Evolutionary conservation across 176 grass and related monocot genomes (phyloP).

Genomic region (Echinochloa phyllopogon): DNA sequence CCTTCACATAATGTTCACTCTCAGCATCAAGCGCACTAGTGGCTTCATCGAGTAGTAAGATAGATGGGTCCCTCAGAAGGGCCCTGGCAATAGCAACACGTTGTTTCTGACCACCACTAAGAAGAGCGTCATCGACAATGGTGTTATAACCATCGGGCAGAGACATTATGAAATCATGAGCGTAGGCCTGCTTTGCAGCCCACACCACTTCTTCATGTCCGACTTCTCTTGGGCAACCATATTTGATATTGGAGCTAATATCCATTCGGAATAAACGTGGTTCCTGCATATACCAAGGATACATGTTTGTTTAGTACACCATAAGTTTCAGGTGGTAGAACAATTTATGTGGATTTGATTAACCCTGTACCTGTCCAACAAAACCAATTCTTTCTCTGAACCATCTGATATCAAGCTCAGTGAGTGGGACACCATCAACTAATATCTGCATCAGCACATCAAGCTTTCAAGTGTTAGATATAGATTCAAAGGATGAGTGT

Average conservation of each 20-base stretch:
- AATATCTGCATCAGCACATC: conserved; percentile 60
- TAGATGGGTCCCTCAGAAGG: conserved; percentile 81
- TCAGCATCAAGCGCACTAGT: conserved; percentile 95
- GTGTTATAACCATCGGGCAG: conserved; percentile 85
- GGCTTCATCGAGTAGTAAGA: conserved; percentile 97
- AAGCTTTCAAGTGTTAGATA: conserved; percentile 19
- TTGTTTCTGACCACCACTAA: conserved; percentile 99
- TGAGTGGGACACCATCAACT: conserved; percentile 76
- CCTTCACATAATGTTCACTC: conserved; percentile 96
- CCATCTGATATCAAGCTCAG: conserved; percentile 86
- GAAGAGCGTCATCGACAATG: conserved; percentile 77
- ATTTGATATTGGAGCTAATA: conserved; percentile 88
- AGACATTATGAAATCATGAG: conserved; percentile 82
- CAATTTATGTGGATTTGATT: conserved; percentile 33
- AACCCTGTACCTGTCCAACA: conserved; percentile 80
- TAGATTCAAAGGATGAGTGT: not conserved
- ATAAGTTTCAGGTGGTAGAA: not conserved
- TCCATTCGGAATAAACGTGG: conserved; percentile 89
- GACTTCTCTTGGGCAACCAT: conserved; percentile 87
- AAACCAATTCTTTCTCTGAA: conserved; percentile 93
- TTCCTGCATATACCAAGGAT: conserved; percentile 65
- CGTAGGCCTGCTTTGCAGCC: conserved; percentile 92
- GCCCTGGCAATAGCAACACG: conserved; percentile 95
- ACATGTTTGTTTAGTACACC: conserved; percentile 3
- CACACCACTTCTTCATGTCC: conserved; percentile 78